Conservation (phyloP, 2,329 filamentous ascomycete species). For the Colletotrichum sojae region DNA sequence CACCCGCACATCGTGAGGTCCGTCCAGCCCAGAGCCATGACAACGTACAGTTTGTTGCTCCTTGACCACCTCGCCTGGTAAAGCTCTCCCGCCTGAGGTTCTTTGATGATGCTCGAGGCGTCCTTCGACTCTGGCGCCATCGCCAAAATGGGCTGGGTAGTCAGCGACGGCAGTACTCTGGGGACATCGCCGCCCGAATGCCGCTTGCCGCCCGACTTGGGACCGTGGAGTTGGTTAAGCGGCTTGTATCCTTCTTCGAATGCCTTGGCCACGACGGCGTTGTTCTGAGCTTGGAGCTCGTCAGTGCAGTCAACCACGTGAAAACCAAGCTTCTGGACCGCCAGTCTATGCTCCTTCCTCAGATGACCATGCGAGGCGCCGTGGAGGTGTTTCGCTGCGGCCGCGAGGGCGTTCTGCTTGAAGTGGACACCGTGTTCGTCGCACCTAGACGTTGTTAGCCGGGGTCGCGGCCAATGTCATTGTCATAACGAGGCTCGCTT, state of each 20-base stretch:
- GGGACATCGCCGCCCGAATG: slow-evolving; percentile 6
- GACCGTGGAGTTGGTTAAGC: slow-evolving; percentile 35
- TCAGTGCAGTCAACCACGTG: slow-evolving; percentile 40
- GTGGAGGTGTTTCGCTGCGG: slow-evolving; percentile 42
- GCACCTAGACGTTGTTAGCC: slow-evolving; percentile 26
- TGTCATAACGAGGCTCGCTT: background rate
- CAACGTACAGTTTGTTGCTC: slow-evolving; percentile 35
- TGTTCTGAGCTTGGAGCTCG: slow-evolving; percentile 37
- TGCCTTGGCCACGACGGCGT: slow-evolving; percentile 35
- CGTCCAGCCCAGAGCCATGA: slow-evolving; percentile 42
- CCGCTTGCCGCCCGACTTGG: slow-evolving; percentile 37
- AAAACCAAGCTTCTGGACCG: slow-evolving; percentile 40
- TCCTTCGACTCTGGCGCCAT: slow-evolving; percentile 9
- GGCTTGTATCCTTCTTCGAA: slow-evolving; percentile 41
- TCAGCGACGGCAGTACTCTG: background rate
- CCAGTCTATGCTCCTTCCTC: slow-evolving; percentile 27
- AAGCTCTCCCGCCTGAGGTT: slow-evolving; percentile 39
- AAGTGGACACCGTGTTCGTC: slow-evolving; percentile 43
- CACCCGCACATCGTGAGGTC: slow-evolving; percentile 34
- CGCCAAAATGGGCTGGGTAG: background rate
- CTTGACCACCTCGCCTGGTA: slow-evolving; percentile 40
- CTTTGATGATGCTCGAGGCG: slow-evolving; percentile 24
- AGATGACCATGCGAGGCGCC: slow-evolving; percentile 35
- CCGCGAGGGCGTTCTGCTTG: slow-evolving; percentile 35
- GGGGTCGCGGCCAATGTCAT: background rate